phyloP scores from a whole-genome alignment of 148 eudicot genomes.

The Nepenthes mirabilis region DNA sequence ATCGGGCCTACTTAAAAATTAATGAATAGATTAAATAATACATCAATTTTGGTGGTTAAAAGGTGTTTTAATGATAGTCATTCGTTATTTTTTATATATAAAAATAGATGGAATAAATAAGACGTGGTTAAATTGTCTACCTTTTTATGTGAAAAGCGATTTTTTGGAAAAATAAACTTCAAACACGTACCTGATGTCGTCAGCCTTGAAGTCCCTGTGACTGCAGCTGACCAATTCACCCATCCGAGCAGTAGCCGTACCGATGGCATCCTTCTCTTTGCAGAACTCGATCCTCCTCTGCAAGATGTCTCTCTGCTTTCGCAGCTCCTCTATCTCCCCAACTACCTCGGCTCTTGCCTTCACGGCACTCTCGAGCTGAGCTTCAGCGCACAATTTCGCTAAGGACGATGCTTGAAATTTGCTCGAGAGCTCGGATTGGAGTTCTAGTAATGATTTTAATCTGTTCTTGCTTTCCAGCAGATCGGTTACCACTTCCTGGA shows the following conservation, averaged over 20 bases:
- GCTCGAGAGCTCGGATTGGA: slow-evolving; percentile 49
- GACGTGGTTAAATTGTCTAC: no score
- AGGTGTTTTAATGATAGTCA: no score
- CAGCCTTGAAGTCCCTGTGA: slow-evolving; percentile 38
- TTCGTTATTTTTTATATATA: no score
- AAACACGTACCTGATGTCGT: slow-evolving; percentile 25
- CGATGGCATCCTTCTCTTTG: slow-evolving; percentile 67
- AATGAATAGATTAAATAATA: no score
- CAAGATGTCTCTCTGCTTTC: slow-evolving; percentile 51
- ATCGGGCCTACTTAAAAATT: no score
- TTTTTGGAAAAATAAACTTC: no score
- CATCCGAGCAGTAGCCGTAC: slow-evolving; percentile 26
- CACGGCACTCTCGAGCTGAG: slow-evolving; percentile 34
- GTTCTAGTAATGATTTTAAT: slow-evolving; percentile 38
- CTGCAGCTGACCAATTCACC: slow-evolving; percentile 19
- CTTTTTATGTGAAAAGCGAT: no score
- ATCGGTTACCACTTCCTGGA: slow-evolving; percentile 31
- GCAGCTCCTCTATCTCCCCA: slow-evolving; percentile 52
- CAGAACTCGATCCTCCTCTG: slow-evolving; percentile 67
- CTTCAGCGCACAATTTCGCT: slow-evolving; percentile 31
- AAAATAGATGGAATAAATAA: no score
- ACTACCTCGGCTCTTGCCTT: slow-evolving; percentile 29
- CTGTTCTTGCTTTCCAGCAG: slow-evolving; percentile 47
- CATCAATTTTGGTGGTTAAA: no score
- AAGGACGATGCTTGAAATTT: slow-evolving; percentile 36